phyloP scores from a whole-genome alignment of 2,329 filamentous ascomycete genomes.

The Hypoxylon sp. region DNA sequence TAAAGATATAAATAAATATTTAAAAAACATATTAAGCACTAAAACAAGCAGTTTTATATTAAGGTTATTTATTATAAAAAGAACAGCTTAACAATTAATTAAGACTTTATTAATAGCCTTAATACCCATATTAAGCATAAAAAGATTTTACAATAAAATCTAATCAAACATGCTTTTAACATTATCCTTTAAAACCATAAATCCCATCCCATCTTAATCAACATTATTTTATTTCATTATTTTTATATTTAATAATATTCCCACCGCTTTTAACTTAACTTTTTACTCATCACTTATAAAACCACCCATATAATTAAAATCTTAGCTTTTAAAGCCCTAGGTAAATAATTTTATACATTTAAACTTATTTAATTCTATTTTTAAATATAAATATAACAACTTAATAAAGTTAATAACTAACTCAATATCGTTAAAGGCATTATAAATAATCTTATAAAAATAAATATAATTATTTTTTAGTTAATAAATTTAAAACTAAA shows the following conservation, averaged over 20 bases:
- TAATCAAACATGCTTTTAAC: slow-evolving; percentile 20
- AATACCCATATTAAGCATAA: neutral
- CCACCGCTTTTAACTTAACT: too few relatives aligned
- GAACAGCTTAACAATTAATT: neutral
- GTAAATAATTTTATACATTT: neutral
- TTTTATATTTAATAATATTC: neutral
- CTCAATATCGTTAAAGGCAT: neutral
- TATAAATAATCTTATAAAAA: neutral
- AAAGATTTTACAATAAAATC: neutral
- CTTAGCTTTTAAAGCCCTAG: neutral
- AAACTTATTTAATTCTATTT: too few relatives aligned
- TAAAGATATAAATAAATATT: neutral
- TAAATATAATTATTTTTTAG: neutral
- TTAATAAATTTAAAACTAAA: neutral
- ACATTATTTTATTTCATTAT: neutral
- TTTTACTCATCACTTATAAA: too few relatives aligned
- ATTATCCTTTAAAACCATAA: neutral
- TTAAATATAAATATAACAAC: neutral
- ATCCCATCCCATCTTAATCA: neutral
- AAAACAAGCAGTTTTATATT: neutral
- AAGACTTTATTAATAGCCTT: neutral
- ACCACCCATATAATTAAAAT: neutral
- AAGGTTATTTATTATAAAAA: neutral
- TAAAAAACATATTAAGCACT: neutral
- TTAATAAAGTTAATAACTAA: neutral